Evolutionary conservation across 2,329 filamentous ascomycete species (phyloP).

Genomic region (Metarhizium sp.): DNA sequence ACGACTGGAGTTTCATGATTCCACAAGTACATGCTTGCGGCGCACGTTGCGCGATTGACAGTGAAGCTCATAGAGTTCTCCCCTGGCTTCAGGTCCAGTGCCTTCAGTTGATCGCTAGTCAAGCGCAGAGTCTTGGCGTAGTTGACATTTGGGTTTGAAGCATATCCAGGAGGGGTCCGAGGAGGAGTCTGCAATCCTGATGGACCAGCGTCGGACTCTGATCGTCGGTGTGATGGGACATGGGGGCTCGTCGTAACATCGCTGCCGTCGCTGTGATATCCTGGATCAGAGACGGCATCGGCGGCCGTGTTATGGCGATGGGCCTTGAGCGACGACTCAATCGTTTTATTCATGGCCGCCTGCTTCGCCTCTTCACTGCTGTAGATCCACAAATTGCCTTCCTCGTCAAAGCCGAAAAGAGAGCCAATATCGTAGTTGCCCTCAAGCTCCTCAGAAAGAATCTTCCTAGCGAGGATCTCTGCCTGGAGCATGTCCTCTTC

Average conservation of each 20-base stretch:
- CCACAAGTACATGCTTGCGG: slow-evolving; percentile 91
- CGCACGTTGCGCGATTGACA: slow-evolving; percentile 88
- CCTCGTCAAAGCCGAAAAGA: slow-evolving; percentile 87
- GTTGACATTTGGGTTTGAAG: slow-evolving; percentile 67
- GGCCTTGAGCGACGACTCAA: slow-evolving; percentile 39
- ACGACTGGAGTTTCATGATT: slow-evolving; percentile 84
- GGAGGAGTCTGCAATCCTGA: slow-evolving; percentile 54
- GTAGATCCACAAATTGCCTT: slow-evolving; percentile 99
- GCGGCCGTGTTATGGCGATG: slow-evolving; percentile 44
- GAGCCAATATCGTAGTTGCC: slow-evolving; percentile 95
- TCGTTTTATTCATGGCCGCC: slow-evolving; percentile 62
- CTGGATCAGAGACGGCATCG: slow-evolving; percentile 87
- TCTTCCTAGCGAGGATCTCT: slow-evolving; percentile 86
- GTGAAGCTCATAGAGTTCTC: slow-evolving; percentile 93
- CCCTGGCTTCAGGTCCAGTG: slow-evolving; percentile 71
- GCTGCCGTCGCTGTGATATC: slow-evolving; percentile 87
- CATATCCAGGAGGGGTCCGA: slow-evolving; percentile 54
- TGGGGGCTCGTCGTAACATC: slow-evolving; percentile 41
- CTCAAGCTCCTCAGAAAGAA: slow-evolving; percentile 85
- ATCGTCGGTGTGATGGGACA: slow-evolving; percentile 44
- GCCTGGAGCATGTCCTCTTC: slow-evolving; percentile 87
- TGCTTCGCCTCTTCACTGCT: slow-evolving; percentile 95
- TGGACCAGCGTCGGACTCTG: slow-evolving; percentile 57
- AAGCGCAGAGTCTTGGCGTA: slow-evolving; percentile 94
- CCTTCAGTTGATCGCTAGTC: slow-evolving; percentile 91